Percentiles rank a stretch among this genome's conserved stretches.
phyloP scores from a whole-genome alignment of 225 moss, liverwort and hornwort genomes.

The Pseudisothecium myosuroides region DNA sequence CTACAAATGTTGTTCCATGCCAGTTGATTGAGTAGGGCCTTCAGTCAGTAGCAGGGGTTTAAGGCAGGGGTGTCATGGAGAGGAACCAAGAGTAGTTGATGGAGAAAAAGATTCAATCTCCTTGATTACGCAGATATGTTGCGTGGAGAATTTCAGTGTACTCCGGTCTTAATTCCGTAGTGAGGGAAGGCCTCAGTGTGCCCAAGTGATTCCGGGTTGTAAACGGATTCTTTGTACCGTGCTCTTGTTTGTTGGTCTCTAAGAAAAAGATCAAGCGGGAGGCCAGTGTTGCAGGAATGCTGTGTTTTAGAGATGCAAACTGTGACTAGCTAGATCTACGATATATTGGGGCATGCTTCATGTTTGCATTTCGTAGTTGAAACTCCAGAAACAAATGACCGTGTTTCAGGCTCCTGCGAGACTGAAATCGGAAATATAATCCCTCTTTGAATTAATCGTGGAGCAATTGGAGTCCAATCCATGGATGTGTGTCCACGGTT shows the following conservation, averaged over 20 bases:
- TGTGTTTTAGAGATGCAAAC: background rate
- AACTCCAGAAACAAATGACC: background rate
- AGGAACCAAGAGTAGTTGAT: background rate
- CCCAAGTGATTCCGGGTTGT: background rate
- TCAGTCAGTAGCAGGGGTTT: background rate
- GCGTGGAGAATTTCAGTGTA: background rate
- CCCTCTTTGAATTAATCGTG: background rate
- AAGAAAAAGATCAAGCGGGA: background rate
- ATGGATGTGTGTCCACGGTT: background rate
- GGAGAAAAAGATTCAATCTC: background rate
- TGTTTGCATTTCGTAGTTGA: background rate
- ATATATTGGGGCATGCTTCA: background rate
- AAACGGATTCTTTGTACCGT: too few relatives aligned
- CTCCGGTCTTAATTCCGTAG: background rate
- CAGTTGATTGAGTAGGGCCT: background rate
- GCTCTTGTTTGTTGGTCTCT: background rate
- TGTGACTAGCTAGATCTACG: background rate
- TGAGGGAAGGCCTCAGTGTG: background rate
- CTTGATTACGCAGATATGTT: background rate
- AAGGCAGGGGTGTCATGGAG: background rate
- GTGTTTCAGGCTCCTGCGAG: background rate
- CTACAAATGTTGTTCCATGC: background rate
- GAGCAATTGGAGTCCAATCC: background rate
- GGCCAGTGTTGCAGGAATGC: background rate
- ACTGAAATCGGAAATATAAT: background rate